These are phyloP conservation scores for Stenocarpella maydis DNA, from an alignment of 2,329 filamentous ascomycete genomes.

Conservation along the genomic window DNA sequence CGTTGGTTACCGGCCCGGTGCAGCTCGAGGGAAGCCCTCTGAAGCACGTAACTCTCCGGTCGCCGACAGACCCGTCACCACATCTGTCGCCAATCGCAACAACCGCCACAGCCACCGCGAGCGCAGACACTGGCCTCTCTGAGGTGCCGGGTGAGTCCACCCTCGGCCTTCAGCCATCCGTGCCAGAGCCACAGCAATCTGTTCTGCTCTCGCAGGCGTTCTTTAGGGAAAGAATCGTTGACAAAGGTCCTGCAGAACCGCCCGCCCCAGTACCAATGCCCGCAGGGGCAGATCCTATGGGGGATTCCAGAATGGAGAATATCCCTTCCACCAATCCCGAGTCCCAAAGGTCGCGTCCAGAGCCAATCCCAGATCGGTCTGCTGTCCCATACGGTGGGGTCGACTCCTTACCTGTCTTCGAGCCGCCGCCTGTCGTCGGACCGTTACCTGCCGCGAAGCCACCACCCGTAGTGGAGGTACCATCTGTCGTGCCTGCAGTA, in stretches of 20 bases:
- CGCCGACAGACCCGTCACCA: constrained; percentile 50
- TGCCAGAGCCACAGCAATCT: constrained; percentile 2
- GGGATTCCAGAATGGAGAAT: constrained; percentile 5
- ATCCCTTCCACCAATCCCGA: constrained; percentile 14
- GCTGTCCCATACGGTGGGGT: neutral
- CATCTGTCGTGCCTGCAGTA: neutral
- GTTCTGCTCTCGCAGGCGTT: constrained; percentile 10
- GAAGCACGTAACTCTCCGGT: too few species aligned
- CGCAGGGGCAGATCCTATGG: constrained; percentile 3
- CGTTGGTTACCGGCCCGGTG: constrained; percentile 41
- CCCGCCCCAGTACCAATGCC: constrained; percentile 4
- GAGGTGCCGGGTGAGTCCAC: constrained; percentile 25
- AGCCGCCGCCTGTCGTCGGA: constrained; percentile 7
- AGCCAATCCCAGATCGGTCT: constrained; percentile 15
- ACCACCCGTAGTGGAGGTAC: neutral
- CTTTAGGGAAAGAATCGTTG: neutral
- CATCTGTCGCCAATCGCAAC: constrained; percentile 35
- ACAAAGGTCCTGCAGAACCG: constrained; percentile 15
- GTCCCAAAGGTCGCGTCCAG: neutral
- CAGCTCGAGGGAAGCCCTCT: constrained; percentile 59
- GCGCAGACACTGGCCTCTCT: constrained; percentile 8
- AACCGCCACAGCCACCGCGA: neutral
- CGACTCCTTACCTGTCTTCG: neutral
- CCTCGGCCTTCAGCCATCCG: constrained; percentile 29
- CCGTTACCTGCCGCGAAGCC: neutral